These are phyloP conservation scores for Papiliotrema nemorosa DNA, from an alignment of 1,284 basidiomycete genomes.

Conservation along the genomic window DNA sequence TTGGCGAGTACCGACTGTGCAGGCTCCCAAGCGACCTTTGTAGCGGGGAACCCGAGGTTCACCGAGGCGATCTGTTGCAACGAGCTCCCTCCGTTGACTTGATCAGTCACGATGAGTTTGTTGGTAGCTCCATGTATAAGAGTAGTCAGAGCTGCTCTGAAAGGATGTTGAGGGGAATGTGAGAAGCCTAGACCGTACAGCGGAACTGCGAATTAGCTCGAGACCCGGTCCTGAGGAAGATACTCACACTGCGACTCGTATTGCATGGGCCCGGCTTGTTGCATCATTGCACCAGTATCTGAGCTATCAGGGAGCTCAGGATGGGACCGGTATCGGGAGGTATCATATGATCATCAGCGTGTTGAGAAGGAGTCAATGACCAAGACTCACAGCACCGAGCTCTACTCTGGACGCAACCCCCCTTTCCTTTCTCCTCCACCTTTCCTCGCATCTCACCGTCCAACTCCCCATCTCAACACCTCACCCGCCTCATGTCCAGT, in stretches of 20 bases:
- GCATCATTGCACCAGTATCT: too few relatives aligned
- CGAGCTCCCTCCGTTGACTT: constrained; percentile 6
- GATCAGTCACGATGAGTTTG: constrained; percentile 43
- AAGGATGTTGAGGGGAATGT: constrained; percentile 35
- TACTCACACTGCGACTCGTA: constrained; percentile 15
- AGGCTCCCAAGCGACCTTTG: constrained; percentile 49
- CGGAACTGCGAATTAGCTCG: constrained; percentile 26
- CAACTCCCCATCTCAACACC: not conserved
- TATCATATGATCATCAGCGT: too few relatives aligned
- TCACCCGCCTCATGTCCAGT: constrained; percentile 22
- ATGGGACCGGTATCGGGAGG: too few relatives aligned
- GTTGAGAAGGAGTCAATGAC: too few relatives aligned
- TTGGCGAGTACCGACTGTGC: constrained; percentile 20
- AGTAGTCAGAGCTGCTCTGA: constrained; percentile 41
- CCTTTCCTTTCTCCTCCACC: not conserved
- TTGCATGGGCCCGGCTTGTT: constrained; percentile 13
- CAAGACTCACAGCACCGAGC: not conserved
- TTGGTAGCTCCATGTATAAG: constrained; percentile 39
- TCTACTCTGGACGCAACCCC: not conserved
- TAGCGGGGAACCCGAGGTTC: constrained; percentile 42
- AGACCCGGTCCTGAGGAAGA: not conserved
- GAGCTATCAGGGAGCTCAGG: too few relatives aligned
- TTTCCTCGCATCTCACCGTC: not conserved
- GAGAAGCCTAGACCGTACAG: constrained; percentile 49
- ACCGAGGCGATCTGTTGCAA: constrained; percentile 34